Base-by-base conservation (phyloP, 108 stramenopile species). In the Mayamaea pseudoterrestris region DNA sequence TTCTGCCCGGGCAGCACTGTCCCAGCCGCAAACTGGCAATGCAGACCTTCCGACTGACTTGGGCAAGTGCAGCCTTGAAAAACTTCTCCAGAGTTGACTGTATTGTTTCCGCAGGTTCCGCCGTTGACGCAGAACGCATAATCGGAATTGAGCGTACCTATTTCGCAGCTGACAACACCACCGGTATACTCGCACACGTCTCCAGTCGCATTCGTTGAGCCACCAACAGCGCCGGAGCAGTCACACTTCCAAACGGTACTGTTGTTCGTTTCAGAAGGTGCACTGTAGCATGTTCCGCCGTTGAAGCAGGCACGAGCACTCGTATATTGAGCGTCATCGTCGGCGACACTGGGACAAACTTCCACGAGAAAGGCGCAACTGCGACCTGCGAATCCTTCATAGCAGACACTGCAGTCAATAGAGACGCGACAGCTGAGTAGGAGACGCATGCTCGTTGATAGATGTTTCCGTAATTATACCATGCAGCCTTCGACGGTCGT, bases 101-200 rank as follows among this genome's bases (percentile, higher is more conserved):
- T 30, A 3, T 3, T 3, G 16, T 16, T 2, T n/a, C n/a, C n/a
- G 22, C 50, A 51, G 1, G 34, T 3, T 20, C 50, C 50, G 23
- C 50, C 50, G 37, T 51, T 51, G 20, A 35, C 34, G 21, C 50
- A 51, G 24, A 37, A 51, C 14, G 50, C 50, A 24, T 51, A 20
- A 21, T 17, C 13, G 2, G 50, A 36, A 37, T 32, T 18, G 30
- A 25, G 2, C 21, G n/a, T 18, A 6, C 50, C 50, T 23, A 5
- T 36, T 51, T 51, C 35, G 17, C 50, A 51, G 24, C 35, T 37
- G 7, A 32, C 37, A n/a, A n/a, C n/a, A 18, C 20, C 18, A 3
- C 18, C 37, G 3, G 37, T 20, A 39, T 18, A 39, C 8, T 39
- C 37, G 37, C 37, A 39, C 8, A 18, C 18, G 20, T 39, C 18